These are phyloP conservation scores for Pulveroboletus sp. DNA, from an alignment of 768 basidiomycete genomes.

Conservation along the genomic window DNA sequence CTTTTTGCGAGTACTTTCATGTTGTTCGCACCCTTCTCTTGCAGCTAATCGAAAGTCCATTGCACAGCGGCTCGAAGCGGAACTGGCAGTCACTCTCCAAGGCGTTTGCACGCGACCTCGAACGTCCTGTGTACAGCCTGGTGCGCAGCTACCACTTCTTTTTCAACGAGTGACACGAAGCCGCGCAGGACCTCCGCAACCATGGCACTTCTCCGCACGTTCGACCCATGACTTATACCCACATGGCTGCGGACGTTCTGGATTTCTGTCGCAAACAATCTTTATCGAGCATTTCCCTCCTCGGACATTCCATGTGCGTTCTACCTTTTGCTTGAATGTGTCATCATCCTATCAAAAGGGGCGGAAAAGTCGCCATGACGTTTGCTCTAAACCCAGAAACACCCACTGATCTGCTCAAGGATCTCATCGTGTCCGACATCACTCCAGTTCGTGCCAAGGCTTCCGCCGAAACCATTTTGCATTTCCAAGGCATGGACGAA, in stretches of 20 bases:
- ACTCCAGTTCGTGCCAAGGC: slow-evolving; percentile 60
- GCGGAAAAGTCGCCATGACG: slow-evolving; percentile 81
- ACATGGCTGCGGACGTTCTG: slow-evolving; percentile 79
- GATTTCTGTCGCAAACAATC: slow-evolving; percentile 57
- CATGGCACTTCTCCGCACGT: slow-evolving; percentile 82
- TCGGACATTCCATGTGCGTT: slow-evolving; percentile 89
- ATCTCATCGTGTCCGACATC: slow-evolving; percentile 80
- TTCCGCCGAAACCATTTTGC: slow-evolving; percentile 63
- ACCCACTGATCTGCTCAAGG: slow-evolving; percentile 41
- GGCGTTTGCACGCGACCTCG: slow-evolving; percentile 61
- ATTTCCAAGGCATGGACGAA: slow-evolving; percentile 70
- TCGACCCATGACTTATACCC: slow-evolving; percentile 67
- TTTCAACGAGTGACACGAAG: not conserved
- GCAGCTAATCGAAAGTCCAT: slow-evolving; percentile 1
- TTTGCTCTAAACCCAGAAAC: slow-evolving; percentile 51
- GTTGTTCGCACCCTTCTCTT: not conserved
- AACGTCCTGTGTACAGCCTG: slow-evolving; percentile 70
- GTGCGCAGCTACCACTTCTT: slow-evolving; percentile 36
- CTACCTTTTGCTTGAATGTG: not conserved
- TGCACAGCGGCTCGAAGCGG: slow-evolving; percentile 74
- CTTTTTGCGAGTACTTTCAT: slow-evolving; percentile 52
- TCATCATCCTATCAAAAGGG: slow-evolving; percentile 59
- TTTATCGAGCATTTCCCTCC: slow-evolving; percentile 61
- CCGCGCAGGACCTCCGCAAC: slow-evolving; percentile 76
- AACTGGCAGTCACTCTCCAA: slow-evolving; percentile 87